Percentiles rank a stretch among this genome's conserved stretches.
These are phyloP conservation scores for Macrolepiota albuminosa DNA, from an alignment of 768 basidiomycete species.

Conservation along the genomic window DNA sequence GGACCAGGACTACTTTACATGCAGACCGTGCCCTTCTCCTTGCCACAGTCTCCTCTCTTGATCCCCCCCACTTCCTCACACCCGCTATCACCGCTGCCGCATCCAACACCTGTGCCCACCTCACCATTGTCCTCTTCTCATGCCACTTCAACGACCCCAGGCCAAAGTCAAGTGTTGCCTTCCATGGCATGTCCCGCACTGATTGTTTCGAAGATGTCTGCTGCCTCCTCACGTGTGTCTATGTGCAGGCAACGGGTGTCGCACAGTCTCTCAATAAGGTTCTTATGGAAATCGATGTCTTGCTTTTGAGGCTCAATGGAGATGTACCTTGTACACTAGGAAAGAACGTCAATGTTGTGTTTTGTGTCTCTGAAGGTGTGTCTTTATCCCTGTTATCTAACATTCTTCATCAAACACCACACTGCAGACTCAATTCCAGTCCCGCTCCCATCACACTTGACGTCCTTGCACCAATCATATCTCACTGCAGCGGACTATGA, in stretches of 20 bases:
- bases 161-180: conserved; percentile 13
- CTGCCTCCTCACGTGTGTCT: conserved; percentile 73
- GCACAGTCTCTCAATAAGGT: conserved; percentile 65
- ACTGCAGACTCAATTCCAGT: conserved; percentile 33
- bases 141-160: conserved; percentile 44
- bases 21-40: conserved; percentile 41
- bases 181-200: conserved; percentile 31
- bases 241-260: conserved; percentile 76
- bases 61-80: conserved; percentile 51
- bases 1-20: too few relatives aligned
- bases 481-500: conserved; percentile 25
- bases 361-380: conserved; percentile 44
- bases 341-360: conserved; percentile 40
- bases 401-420: not conserved
- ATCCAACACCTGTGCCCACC: conserved; percentile 38
- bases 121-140: conserved; percentile 64
- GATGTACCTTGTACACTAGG: conserved; percentile 37
- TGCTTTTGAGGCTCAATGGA: conserved; percentile 54
- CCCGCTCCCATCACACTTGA: conserved; percentile 38
- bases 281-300: conserved; percentile 73
- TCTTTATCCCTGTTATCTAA: not conserved
- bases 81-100: conserved; percentile 50
- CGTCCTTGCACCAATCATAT: conserved; percentile 32
- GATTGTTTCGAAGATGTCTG: conserved; percentile 65
- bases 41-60: conserved; percentile 47